phyloP scores from a whole-genome alignment of 257 asterid genomes.

The Ajuga chamaepitys region DNA sequence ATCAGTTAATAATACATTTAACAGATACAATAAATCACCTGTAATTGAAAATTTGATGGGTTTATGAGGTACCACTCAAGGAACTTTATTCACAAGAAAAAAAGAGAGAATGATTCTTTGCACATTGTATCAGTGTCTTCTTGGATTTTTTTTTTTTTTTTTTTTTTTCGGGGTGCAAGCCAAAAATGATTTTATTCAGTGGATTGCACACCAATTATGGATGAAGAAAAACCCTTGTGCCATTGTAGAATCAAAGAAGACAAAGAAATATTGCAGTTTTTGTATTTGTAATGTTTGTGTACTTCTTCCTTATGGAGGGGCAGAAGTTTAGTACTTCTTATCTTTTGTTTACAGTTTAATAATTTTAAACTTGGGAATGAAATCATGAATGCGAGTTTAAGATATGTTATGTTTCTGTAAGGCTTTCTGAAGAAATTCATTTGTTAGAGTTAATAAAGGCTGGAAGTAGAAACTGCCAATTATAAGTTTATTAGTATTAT shows the following conservation, averaged over 20 bases:
- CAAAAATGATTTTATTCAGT: neutral
- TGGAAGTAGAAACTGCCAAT: neutral
- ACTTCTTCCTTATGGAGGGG: neutral
- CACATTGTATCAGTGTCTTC: neutral
- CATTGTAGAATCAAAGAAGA: neutral
- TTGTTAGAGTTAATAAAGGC: neutral
- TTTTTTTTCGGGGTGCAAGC: neutral
- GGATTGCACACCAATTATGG: neutral
- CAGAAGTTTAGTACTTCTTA: neutral
- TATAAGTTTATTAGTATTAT: neutral
- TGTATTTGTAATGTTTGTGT: neutral
- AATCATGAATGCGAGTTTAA: neutral
- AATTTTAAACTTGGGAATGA: neutral
- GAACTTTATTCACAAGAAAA: neutral
- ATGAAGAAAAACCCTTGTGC: neutral
- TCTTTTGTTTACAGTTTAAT: neutral
- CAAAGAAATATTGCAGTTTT: neutral
- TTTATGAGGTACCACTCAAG: neutral
- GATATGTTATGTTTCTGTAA: neutral
- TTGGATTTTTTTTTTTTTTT: too few species aligned
- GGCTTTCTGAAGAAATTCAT: neutral
- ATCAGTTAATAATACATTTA: neutral
- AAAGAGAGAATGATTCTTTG: neutral
- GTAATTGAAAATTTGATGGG: neutral
- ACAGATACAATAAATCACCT: neutral